Base-by-base conservation (phyloP, 805 yeast genomes). In the Metschnikowia proteae region DNA sequence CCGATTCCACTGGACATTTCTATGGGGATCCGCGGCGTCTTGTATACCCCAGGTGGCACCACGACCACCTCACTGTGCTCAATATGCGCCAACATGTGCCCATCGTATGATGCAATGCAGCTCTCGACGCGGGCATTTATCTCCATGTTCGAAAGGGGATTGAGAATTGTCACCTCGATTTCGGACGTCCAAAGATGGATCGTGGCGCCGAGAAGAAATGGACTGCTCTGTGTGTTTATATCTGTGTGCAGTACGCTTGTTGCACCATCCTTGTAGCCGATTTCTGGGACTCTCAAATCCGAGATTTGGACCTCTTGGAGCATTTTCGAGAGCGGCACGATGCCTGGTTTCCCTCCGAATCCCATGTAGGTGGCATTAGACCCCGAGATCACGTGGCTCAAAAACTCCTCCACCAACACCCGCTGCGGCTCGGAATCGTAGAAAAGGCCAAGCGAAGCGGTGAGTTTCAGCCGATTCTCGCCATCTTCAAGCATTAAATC, bases 141-240 rank as follows among this genome's bases (percentile, higher is more conserved):
- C 11, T 70, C 75, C n/a, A 70, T 60, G 55, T 82, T 81, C 4
- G 53, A 47, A 1, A 82, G 55, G 1, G 88, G 88, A 54, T 82
- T 82, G 61, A 60, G 79, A 0, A 81, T 66, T 0, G 75, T 73
- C 48, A 82, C 58, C 54, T 81, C 84, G 4, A 80, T 70, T 40
- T 80, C 81, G 0, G 83, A 76, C 0, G 76, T 65, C 64, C 81
- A 64, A 3, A 82, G 53, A 60, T 82, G 85, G 64, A 82, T 75
- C 0, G 78, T 78, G 4, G 80, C 71, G 11, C 71, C 75, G 1
- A 76, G 45, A 5, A 82, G 62, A 48, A 81, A 81, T 1, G 78
- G 76, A 37, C 54, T 48, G 25, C 32, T 13, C 7, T n/a, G 44
- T 7, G 37, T 3, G 6, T 22, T n/a, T 2, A 10, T 10, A 2